Conservation (phyloP, 768 basidiomycete species). For the Boletus pseudopeckii region DNA sequence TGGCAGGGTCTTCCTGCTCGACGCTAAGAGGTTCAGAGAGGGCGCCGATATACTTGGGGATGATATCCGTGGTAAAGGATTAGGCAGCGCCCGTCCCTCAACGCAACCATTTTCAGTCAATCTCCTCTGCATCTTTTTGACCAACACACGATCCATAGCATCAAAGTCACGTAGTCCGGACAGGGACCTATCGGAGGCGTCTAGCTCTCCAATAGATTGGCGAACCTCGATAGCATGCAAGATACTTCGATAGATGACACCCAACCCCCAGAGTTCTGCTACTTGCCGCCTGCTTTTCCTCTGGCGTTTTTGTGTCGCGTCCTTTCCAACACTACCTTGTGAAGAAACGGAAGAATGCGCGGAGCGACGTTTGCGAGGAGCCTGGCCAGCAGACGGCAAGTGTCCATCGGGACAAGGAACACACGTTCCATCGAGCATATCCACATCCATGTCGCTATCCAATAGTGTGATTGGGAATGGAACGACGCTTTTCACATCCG, state of each 20-base stretch:
- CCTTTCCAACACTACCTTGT: conserved; percentile 11
- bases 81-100: conserved; percentile 20
- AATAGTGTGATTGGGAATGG: conserved; percentile 36
- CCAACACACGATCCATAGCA: conserved; percentile 34
- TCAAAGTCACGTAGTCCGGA: conserved; percentile 11
- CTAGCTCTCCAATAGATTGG: not conserved
- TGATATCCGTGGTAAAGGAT: conserved; percentile 21
- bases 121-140: conserved; percentile 31
- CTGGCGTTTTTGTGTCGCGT: conserved; percentile 28
- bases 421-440: conserved; percentile 29
- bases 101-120: conserved; percentile 32
- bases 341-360: conserved; percentile 31
- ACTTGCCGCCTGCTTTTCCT: conserved; percentile 32
- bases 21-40: conserved; percentile 15
- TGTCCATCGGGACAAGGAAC: not conserved
- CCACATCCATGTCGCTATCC: conserved; percentile 21
- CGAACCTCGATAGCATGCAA: conserved; percentile 20
- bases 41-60: conserved; percentile 24
- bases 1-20: conserved; percentile 6
- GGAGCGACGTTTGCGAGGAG: conserved; percentile 33
- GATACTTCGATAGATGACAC: conserved; percentile 36
- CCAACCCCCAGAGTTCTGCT: conserved; percentile 37
- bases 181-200: not conserved
- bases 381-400: not conserved
- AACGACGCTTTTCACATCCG: conserved; percentile 31